phyloP scores from a whole-genome alignment of 495 filamentous ascomycete species.

The Penicillium malachiteum region DNA sequence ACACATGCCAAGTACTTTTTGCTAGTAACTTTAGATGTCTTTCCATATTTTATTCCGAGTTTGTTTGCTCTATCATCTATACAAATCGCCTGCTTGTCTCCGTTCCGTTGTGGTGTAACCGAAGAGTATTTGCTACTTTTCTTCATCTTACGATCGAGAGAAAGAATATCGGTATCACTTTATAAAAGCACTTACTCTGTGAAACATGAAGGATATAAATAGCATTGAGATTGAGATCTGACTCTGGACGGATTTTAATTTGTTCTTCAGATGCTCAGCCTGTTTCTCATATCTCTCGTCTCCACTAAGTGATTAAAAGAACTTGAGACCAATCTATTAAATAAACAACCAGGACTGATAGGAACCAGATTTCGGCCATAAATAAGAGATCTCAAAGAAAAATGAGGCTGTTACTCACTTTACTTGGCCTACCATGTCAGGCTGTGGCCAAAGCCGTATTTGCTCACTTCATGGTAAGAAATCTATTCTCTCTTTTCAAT shows the following conservation, averaged over 20 bases:
- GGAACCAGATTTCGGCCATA: too few species aligned
- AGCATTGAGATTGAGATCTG: background rate
- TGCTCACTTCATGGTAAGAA: constrained; percentile 36
- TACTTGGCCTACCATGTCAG: background rate
- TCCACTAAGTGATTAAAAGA: background rate
- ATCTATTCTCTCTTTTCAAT: background rate
- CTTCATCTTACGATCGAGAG: too few species aligned
- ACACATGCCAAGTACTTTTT: background rate
- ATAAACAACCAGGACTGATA: too few species aligned
- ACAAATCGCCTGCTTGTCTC: too few species aligned
- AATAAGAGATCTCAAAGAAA: background rate
- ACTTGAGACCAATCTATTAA: too few species aligned
- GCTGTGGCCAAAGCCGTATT: constrained; percentile 29
- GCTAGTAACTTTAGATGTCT: too few species aligned
- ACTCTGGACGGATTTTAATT: background rate
- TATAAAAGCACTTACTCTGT: too few species aligned
- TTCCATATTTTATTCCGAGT: too few species aligned
- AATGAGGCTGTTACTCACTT: background rate
- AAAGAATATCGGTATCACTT: too few species aligned
- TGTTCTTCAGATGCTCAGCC: background rate
- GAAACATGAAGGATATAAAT: background rate
- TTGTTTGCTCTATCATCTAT: too few species aligned
- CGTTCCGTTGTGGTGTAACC: too few species aligned
- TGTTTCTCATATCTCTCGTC: background rate
- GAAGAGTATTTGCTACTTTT: too few species aligned